Evolutionary conservation across 2,329 filamentous ascomycete genomes (phyloP), one percentile per base, ranked within the genome.

Genomic region (Grosmannia huntii): DNA sequence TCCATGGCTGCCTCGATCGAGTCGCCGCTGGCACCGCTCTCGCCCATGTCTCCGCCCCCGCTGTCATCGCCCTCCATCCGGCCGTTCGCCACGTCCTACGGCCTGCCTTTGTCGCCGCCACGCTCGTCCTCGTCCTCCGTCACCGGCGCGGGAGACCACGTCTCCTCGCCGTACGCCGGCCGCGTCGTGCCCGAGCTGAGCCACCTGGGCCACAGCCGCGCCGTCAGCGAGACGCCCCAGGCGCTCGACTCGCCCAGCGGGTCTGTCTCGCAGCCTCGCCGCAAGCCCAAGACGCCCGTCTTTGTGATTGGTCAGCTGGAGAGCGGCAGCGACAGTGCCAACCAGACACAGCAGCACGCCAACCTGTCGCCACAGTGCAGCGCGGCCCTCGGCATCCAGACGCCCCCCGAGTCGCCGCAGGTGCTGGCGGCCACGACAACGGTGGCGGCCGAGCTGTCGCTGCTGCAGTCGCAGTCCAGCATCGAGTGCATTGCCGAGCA

Each of bases 251-350:
- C 65, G 3, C 63, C 56, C 0, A 19, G 21, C 10, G 38, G 66
- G n/a, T 63, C 67, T 1, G 57, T 61, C 2, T 57, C 62, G 6
- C 66, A 66, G 7, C 70, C 71, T 62, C 72, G 76, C 58, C 72
- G 75, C 33, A 74, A 75, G 56, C 75, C 76, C 46, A 81, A 80
- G 65, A 80, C 77, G 2, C 78, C 77, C 0, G 75, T 80, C 25
- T 71, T 71, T 49, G 68, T 69, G 11, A 76, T 80, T 59, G 76
- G 76, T 16, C 77, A 80, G 63, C 69, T 78, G 2, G 78, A 80
- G 60, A 67, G 67, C 7, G 54, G 59, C 64, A 16, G 64, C 27
- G 59, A 9, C 25, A 49, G 19, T 7, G 7, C 27, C 21, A 14
- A 51, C 19, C 31, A 33, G 31, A 10, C 9, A 9, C 31, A 33